Base-by-base conservation (phyloP, 139 green algal species). In the Coelastrella sp. region DNA sequence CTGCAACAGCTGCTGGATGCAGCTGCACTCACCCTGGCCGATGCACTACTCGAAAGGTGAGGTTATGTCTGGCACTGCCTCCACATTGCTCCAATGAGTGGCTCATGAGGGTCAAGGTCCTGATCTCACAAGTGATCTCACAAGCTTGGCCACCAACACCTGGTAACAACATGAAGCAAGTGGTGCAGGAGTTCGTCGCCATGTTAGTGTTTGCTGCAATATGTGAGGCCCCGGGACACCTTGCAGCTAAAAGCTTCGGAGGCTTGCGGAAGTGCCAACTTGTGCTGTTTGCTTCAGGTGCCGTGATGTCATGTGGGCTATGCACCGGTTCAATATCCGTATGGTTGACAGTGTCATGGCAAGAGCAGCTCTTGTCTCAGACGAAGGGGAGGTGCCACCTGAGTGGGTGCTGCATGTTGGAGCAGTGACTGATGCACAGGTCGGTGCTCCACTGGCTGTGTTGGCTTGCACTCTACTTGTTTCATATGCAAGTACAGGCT, bases 361-460 rank as follows among this genome's bases (percentile, higher is more conserved):
- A 10, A 79, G 89, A 3, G 68, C 80, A 58, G 80, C 80, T 13
- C 66, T 78, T 16, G 22, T 57, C 20, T 54, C 81, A n/a, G 91
- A 90, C 22, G 88, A 91, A 32, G 85, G 16, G 2, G 89, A 73
- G 8, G 71, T 61, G 3, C 81, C 86, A 5, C 87, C 88, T 3
- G 88, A 93, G 58, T 95, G 91, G 90, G 93, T 93, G 68, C 90
- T 95, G 79, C 85, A 95, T 19, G 91, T 95, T 14, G 56, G 74
- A 0, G 22, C 77, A 4, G 79, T 94, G 3, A 89, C 83, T 65
- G 91, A 90, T 7, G 73, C 91, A 4, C 84, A 93, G 93, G 93
- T 95, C 60, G 2, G 7, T 11, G 11, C 8, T 1, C 10, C 10
- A 17, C 10, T 68, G 61, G n/a, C n/a, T n/a, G n/a, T n/a, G n/a